Evolutionary conservation across 2,329 filamentous ascomycete genomes (phyloP).

Genomic region (Westerdykella ornata): DNA sequence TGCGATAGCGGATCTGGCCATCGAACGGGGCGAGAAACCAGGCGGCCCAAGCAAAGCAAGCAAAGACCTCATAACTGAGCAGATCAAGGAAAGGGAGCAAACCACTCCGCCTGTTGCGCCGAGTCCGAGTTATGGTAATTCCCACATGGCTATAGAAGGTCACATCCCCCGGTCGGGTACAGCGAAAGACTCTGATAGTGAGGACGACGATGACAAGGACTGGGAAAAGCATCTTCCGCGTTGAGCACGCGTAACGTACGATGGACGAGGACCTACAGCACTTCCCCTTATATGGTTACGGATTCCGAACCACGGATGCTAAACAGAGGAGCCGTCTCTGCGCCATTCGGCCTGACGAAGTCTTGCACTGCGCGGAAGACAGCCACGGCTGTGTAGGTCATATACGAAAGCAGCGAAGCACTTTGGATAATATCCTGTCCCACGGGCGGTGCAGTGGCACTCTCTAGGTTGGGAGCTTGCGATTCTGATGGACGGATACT

Average conservation of each 20-base stretch:
- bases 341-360: too few species aligned
- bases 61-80: slow-evolving; percentile 26
- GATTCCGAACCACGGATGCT: too few species aligned
- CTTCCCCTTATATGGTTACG: too few species aligned
- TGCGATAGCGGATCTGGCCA: slow-evolving; percentile 36
- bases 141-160: slow-evolving; percentile 36
- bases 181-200: slow-evolving; percentile 1
- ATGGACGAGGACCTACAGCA: too few species aligned
- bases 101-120: slow-evolving; percentile 21
- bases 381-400: too few species aligned
- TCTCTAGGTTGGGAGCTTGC: too few species aligned
- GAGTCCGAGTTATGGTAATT: slow-evolving; percentile 12
- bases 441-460: too few species aligned
- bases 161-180: slow-evolving; percentile 24
- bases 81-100: slow-evolving; percentile 25
- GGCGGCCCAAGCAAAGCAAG: slow-evolving; percentile 25
- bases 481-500: too few species aligned
- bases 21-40: slow-evolving; percentile 41
- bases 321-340: too few species aligned
- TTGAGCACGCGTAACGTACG: slow-evolving; percentile 1
- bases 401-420: too few species aligned
- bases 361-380: too few species aligned
- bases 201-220: slow-evolving; percentile 20
- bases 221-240: slow-evolving; percentile 32
- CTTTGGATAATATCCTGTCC: too few species aligned